Conservation (phyloP, 2,329 filamentous ascomycete genomes). For the Penicillium capsulatum region DNA sequence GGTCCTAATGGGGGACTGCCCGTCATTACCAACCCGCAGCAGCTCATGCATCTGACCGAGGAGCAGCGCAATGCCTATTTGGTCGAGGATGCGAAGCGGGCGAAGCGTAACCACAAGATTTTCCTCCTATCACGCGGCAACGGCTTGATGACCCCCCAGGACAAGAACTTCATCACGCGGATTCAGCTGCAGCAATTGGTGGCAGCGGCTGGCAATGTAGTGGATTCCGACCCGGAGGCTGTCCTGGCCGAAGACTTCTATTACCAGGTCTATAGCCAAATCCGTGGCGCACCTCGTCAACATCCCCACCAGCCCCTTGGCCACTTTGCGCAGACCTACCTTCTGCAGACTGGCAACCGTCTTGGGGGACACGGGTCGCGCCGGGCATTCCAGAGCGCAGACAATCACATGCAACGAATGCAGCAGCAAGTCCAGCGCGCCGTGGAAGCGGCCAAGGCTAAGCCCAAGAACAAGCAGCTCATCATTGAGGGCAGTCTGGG, state of each 20-base stretch:
- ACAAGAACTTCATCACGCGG: constrained; percentile 98
- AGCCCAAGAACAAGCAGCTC: constrained; percentile 95
- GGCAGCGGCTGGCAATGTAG: constrained; percentile 80
- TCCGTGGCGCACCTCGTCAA: constrained; percentile 81
- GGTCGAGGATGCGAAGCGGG: constrained; percentile 86
- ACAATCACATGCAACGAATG: constrained; percentile 98
- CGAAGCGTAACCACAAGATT: constrained; percentile 98
- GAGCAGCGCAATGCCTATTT: constrained; percentile 79
- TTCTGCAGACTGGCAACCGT: constrained; percentile 88
- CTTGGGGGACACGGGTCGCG: constrained; percentile 63
- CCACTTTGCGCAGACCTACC: constrained; percentile 95
- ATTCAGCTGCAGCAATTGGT: constrained; percentile 97
- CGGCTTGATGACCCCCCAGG: constrained; percentile 95
- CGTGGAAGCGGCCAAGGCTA: constrained; percentile 93
- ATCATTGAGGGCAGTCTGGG: constrained; percentile 94
- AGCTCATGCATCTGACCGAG: constrained; percentile 72
- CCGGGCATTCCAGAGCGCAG: constrained; percentile 74
- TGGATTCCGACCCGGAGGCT: constrained; percentile 73
- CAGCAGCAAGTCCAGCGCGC: constrained; percentile 97
- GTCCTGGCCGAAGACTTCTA: constrained; percentile 92
- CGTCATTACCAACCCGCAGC: constrained; percentile 65
- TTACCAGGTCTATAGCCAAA: constrained; percentile 95
- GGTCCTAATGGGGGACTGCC: constrained; percentile 40
- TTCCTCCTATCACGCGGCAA: constrained; percentile 90
- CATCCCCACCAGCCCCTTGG: constrained; percentile 89